phyloP scores from a whole-genome alignment of 495 filamentous ascomycete genomes.

The Aspergillus saccharolyticus region DNA sequence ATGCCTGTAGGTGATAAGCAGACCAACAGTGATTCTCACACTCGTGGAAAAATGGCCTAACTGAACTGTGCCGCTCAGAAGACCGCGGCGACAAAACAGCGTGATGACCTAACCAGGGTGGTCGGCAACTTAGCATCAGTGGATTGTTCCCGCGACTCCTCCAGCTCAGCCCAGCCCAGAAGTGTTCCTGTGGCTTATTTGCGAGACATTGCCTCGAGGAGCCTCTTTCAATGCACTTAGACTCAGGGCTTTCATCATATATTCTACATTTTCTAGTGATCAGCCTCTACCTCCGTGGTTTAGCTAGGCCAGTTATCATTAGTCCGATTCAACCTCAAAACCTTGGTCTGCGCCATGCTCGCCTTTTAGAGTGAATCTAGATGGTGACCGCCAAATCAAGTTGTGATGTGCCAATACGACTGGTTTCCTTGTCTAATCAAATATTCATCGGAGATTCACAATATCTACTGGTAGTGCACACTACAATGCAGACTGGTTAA shows the following conservation, averaged over 20 bases:
- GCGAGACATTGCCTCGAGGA: neutral
- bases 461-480: conserved; percentile 9
- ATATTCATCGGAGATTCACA: conserved; percentile 4
- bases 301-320: neutral
- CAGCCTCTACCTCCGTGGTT: neutral
- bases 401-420: conserved; percentile 13
- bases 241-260: neutral
- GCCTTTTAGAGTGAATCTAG: conserved; percentile 8
- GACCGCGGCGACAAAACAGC: neutral
- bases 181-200: neutral
- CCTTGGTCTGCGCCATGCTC: neutral
- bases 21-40: no score
- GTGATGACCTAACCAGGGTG: conserved; percentile 7
- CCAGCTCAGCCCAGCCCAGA: neutral
- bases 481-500: conserved; percentile 21
- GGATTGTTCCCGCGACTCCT: neutral
- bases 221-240: neutral
- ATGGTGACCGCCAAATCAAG: conserved; percentile 16
- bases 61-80: no score
- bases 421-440: conserved; percentile 3
- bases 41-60: no score
- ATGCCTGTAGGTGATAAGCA: no score
- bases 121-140: neutral
- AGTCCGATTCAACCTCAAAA: neutral
- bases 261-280: neutral